Evolutionary conservation across 2,329 filamentous ascomycete genomes (phyloP).

Genomic region (Penicillium oxalicum): DNA sequence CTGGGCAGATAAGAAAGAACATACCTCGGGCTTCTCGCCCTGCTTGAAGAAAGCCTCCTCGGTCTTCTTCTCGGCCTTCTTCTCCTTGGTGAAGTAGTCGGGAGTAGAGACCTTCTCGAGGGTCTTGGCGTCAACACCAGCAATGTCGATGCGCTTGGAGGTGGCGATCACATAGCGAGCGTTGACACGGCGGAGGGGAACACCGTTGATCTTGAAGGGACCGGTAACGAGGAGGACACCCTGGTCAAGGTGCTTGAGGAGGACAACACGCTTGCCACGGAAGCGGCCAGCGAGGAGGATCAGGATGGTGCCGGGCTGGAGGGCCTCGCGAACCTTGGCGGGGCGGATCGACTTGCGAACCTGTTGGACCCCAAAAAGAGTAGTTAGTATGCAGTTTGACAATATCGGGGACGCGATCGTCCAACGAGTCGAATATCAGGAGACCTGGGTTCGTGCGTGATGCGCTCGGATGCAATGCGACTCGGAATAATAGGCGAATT

Average conservation of each 20-base stretch:
- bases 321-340: conserved; percentile 78
- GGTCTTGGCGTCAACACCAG: conserved; percentile 65
- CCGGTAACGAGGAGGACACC: conserved; percentile 98
- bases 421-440: neutral
- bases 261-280: conserved; percentile 99
- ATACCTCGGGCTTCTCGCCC: conserved; percentile 93
- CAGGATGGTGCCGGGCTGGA: conserved; percentile 91
- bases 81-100: conserved; percentile 97
- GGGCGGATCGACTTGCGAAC: conserved; percentile 89
- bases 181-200: conserved; percentile 76
- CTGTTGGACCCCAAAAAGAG: conserved; percentile 46
- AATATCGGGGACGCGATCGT: neutral
- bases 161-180: conserved; percentile 48
- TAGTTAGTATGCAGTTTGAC: conserved; percentile 19
- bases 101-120: conserved; percentile 79
- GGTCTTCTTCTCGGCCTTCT: conserved; percentile 84
- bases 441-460: neutral
- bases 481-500: neutral
- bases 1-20: conserved; percentile 29
- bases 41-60: conserved; percentile 99
- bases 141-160: conserved; percentile 53
- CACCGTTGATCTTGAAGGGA: conserved; percentile 99
- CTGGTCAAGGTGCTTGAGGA: conserved; percentile 95
- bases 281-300: conserved; percentile 99
- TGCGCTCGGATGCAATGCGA: conserved; percentile 10